Percentiles rank a stretch among this genome's conserved stretches.
Conservation (phyloP, 2,329 filamentous ascomycete species). For the Ceratocystis colombiana region DNA sequence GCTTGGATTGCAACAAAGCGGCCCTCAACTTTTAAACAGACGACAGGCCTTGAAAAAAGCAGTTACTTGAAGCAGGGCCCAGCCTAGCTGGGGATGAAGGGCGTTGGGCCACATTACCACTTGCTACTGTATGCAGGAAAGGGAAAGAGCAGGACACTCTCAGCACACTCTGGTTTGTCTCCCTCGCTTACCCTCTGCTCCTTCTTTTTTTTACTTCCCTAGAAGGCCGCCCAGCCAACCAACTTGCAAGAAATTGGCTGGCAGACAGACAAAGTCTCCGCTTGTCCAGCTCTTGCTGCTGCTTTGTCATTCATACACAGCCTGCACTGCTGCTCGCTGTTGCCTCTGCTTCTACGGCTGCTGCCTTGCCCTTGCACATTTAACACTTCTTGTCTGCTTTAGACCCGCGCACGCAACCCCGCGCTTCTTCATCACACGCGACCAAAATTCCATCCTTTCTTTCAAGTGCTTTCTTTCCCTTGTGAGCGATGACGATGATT, state of each 20-base stretch:
- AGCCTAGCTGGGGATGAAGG: background rate
- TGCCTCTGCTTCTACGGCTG: background rate
- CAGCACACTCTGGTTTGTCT: background rate
- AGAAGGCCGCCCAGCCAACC: background rate
- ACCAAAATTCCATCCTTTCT: background rate
- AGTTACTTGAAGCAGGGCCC: background rate
- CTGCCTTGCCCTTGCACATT: background rate
- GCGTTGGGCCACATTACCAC: background rate
- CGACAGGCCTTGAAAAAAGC: conserved; percentile 3
- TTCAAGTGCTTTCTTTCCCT: background rate
- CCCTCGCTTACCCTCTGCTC: no score
- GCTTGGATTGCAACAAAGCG: conserved; percentile 8
- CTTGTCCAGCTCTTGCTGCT: background rate
- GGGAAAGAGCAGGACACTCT: background rate
- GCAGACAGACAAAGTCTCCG: background rate
- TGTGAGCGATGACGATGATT: background rate
- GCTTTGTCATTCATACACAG: background rate
- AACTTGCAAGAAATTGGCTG: background rate
- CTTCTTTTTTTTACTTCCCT: background rate
- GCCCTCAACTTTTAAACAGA: conserved; percentile 11
- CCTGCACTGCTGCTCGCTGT: background rate
- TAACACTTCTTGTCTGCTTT: background rate
- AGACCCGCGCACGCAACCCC: background rate
- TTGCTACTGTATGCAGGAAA: background rate
- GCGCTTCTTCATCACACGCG: background rate